Percentiles rank a stretch among this genome's conserved stretches.
phyloP scores from a whole-genome alignment of 75 land plant genomes.

The Selaginella moellendorffii region DNA sequence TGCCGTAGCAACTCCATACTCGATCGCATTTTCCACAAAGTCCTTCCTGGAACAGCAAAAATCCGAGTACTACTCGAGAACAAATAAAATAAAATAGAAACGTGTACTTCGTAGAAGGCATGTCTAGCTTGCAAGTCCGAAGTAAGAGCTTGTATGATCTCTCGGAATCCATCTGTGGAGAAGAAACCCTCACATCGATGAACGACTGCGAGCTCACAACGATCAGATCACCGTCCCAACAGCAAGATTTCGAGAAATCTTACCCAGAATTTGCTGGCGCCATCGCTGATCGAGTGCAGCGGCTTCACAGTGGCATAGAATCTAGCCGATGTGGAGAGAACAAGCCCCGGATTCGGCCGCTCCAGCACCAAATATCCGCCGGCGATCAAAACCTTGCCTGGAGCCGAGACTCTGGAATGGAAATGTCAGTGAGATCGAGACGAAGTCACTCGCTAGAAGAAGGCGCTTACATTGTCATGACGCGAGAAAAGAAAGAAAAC shows the following conservation, averaged over 20 bases:
- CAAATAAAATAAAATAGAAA: not conserved
- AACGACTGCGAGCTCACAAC: conserved; percentile 37
- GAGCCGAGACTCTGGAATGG: conserved; percentile 55
- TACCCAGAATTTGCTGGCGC: conserved; percentile 87
- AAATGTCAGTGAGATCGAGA: no score
- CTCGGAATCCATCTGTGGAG: conserved; percentile 75
- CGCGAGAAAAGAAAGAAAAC: no score
- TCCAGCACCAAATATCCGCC: conserved; percentile 85
- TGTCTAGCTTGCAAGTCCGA: conserved; percentile 33
- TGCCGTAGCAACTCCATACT: conserved; percentile 63
- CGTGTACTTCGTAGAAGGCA: conserved; percentile 29
- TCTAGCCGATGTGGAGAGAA: conserved; percentile 71
- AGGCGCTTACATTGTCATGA: no score
- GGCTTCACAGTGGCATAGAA: conserved; percentile 79
- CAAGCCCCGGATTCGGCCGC: conserved; percentile 76
- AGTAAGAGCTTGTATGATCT: conserved; percentile 65
- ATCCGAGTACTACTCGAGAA: not conserved
- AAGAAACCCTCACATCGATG: conserved; percentile 69
- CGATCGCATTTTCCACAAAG: conserved; percentile 83
- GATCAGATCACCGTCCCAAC: not conserved
- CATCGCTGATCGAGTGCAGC: conserved; percentile 25
- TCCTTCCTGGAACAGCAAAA: conserved; percentile 35
- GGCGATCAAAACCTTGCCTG: conserved; percentile 89
- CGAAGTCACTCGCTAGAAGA: no score
- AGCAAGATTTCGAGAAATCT: not conserved